These are phyloP conservation scores for Raphanus hybrid DNA, from an alignment of 441 rosid species.

Conservation along the genomic window DNA sequence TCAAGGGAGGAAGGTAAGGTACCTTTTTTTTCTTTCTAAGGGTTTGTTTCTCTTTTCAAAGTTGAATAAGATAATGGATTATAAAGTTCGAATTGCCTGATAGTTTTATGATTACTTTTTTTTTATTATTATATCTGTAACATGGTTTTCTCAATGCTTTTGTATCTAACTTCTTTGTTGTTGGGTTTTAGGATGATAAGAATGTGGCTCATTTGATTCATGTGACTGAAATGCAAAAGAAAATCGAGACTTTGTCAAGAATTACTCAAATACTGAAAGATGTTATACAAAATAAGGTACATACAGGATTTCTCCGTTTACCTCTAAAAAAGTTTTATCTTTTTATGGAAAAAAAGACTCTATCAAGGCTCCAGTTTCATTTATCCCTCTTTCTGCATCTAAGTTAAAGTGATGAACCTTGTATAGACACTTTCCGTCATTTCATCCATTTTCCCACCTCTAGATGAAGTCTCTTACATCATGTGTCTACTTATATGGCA, in stretches of 20 bases:
- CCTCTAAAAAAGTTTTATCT: not conserved
- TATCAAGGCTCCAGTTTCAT: not conserved
- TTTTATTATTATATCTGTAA: not conserved
- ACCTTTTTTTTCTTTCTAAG: not conserved
- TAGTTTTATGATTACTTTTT: not conserved
- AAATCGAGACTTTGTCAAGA: constrained; percentile 85
- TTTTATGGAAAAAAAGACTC: not conserved
- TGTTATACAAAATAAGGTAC: constrained; percentile 43
- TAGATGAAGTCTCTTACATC: not conserved
- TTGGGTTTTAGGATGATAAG: constrained; percentile 72
- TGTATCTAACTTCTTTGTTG: constrained; percentile 15
- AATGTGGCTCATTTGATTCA: constrained; percentile 96
- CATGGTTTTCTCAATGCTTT: not conserved
- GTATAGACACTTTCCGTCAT: not conserved
- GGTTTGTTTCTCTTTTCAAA: not conserved
- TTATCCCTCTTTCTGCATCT: not conserved
- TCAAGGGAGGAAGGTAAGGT: constrained; percentile 91
- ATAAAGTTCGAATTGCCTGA: not conserved
- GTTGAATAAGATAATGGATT: not conserved
- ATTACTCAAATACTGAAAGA: constrained; percentile 90
- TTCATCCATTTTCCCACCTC: not conserved
- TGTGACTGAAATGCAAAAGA: constrained; percentile 92
- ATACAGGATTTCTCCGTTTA: not conserved
- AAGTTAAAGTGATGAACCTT: not conserved
- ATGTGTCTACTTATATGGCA: constrained; percentile 41